A percentile compares a stretch with the other conserved stretches of the same genome.
phyloP scores from a whole-genome alignment of 176 grass and related monocot genomes.

The Alopecurus myosuroides region DNA sequence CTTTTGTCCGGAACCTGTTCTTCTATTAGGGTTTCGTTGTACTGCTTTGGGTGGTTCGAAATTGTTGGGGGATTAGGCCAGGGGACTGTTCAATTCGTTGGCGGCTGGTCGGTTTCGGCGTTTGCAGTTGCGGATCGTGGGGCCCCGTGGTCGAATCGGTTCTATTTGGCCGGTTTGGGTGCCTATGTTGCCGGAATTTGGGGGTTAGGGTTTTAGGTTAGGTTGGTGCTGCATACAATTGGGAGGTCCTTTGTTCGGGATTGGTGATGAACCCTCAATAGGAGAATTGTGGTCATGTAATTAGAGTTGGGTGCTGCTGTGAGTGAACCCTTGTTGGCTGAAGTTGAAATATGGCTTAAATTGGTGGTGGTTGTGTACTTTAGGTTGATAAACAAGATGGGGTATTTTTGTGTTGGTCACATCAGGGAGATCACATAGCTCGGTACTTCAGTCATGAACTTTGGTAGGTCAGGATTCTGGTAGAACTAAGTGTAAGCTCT shows the following conservation, averaged over 20 bases:
- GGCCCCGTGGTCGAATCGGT: neutral
- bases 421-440: neutral
- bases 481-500: neutral
- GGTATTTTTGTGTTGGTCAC: neutral
- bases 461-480: neutral
- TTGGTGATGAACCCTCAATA: neutral
- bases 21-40: neutral
- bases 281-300: neutral
- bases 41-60: neutral
- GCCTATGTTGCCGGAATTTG: neutral
- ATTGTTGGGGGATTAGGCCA: neutral
- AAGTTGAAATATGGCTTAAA: neutral
- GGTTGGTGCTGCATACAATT: neutral
- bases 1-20: neutral
- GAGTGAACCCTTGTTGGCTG: neutral
- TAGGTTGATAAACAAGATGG: neutral
- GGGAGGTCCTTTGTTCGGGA: neutral
- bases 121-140: neutral
- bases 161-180: neutral
- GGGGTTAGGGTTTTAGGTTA: neutral
- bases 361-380: neutral
- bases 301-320: neutral
- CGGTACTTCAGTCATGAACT: neutral
- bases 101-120: neutral
- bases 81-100: accelerated